Conservation (phyloP, 176 grass and related monocot genomes). For the Cocos nucifera region DNA sequence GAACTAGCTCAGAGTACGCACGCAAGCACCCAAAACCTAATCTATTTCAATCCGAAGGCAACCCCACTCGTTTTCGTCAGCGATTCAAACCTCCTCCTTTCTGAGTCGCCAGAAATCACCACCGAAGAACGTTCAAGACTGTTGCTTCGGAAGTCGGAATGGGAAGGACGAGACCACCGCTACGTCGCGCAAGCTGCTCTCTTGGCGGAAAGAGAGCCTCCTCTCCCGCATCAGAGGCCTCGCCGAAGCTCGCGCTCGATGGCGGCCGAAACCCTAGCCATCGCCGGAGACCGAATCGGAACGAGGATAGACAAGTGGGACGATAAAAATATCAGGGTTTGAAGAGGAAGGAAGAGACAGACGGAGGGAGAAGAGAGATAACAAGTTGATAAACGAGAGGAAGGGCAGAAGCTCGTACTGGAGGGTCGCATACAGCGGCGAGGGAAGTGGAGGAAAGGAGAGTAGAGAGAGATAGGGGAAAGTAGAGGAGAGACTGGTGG, state of each 20-base stretch:
- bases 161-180: background rate
- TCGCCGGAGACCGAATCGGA: conserved; percentile 10
- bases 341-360: background rate
- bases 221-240: conserved; percentile 13
- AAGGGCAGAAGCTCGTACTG: conserved; percentile 31
- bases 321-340: background rate
- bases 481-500: no score
- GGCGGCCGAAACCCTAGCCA: conserved; percentile 42
- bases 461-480: no score
- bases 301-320: background rate
- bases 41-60: no score
- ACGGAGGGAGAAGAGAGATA: conserved; percentile 26
- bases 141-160: background rate
- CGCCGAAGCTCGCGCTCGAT: background rate
- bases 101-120: no score
- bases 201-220: conserved; percentile 28
- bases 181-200: conserved; percentile 10
- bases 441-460: no score
- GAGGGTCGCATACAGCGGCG: no score
- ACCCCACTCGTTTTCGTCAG: no score
- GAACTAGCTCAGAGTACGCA: no score
- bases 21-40: no score
- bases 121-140: no score
- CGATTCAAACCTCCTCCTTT: no score
- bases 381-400: conserved; percentile 61